Percentiles rank a stretch among this genome's conserved stretches.
These are phyloP conservation scores for Sporothrix phasma DNA, from an alignment of 2,329 filamentous ascomycete genomes.

Conservation along the genomic window DNA sequence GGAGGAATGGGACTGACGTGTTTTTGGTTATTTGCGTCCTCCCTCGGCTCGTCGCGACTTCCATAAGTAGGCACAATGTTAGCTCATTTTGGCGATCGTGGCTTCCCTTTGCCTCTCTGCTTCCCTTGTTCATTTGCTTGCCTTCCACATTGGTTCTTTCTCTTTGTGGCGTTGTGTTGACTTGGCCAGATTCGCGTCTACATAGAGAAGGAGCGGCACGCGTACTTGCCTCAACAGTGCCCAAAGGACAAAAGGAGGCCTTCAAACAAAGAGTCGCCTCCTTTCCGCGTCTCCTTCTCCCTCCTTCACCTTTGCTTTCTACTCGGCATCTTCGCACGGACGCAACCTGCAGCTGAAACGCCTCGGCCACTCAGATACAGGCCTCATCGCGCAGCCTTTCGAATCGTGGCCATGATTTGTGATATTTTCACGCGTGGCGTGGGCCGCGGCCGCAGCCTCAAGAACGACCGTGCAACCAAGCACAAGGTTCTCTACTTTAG, in stretches of 20 bases:
- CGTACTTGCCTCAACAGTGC: not conserved
- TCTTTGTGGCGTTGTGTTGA: not conserved
- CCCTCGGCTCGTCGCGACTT: slow-evolving; percentile 4
- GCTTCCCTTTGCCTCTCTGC: slow-evolving; percentile 3
- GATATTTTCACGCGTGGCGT: not conserved
- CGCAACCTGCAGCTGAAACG: not conserved
- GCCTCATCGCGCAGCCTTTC: not conserved
- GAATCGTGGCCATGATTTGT: not conserved
- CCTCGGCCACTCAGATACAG: not conserved
- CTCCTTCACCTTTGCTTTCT: not conserved
- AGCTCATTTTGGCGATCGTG: not conserved
- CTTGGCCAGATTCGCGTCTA: not conserved
- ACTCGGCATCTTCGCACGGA: not conserved
- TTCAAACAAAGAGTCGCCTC: not conserved
- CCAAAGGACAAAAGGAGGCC: not conserved
- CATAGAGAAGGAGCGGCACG: slow-evolving; percentile 1
- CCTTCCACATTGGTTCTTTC: not conserved
- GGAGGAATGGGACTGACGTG: slow-evolving; percentile 3
- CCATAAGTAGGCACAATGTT: not conserved
- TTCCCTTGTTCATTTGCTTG: not conserved
- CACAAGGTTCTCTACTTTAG: slow-evolving; percentile 8
- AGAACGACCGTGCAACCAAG: not conserved
- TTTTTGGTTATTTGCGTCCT: not conserved
- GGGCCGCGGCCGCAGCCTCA: not conserved
- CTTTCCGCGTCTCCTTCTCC: not conserved